Conservation (phyloP, 176 grass and related monocot genomes). For the Poa annua region DNA sequence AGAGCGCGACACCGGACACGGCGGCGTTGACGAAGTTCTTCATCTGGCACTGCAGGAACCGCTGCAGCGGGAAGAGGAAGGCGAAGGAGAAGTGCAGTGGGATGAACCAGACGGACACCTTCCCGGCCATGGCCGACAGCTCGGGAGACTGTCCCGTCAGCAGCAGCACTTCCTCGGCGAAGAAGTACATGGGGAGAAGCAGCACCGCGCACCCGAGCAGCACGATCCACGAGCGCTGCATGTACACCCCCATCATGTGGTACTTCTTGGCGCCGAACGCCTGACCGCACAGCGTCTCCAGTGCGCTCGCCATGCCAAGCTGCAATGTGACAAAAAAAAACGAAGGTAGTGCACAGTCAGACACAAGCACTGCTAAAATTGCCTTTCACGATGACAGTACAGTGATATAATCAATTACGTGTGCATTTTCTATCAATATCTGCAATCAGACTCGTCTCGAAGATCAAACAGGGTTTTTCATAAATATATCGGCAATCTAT, state of each 20-base stretch:
- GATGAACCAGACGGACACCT: slow-evolving; percentile 83
- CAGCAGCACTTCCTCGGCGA: slow-evolving; percentile 69
- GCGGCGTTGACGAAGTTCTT: slow-evolving; percentile 72
- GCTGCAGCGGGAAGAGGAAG: slow-evolving; percentile 89
- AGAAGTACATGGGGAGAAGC: slow-evolving; percentile 85
- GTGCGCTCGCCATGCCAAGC: slow-evolving; percentile 85
- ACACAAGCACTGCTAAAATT: neutral
- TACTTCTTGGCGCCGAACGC: slow-evolving; percentile 71
- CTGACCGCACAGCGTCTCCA: slow-evolving; percentile 69
- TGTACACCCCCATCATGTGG: slow-evolving; percentile 95
- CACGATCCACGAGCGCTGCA: slow-evolving; percentile 94
- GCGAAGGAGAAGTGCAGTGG: slow-evolving; percentile 94
- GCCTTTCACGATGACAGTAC: neutral
- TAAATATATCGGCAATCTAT: no score
- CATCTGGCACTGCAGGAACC: slow-evolving; percentile 94
- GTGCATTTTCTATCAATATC: neutral
- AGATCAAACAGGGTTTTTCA: no score
- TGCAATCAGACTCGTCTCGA: no score
- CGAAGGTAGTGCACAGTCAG: neutral
- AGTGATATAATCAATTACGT: neutral
- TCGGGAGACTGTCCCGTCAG: slow-evolving; percentile 73
- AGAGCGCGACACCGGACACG: slow-evolving; percentile 54
- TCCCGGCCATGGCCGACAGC: slow-evolving; percentile 64
- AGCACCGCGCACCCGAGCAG: slow-evolving; percentile 69
- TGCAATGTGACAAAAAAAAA: neutral